Evolutionary conservation across 768 basidiomycete species (phyloP).

Genomic region (Rubroboletus pulcherrimus): DNA sequence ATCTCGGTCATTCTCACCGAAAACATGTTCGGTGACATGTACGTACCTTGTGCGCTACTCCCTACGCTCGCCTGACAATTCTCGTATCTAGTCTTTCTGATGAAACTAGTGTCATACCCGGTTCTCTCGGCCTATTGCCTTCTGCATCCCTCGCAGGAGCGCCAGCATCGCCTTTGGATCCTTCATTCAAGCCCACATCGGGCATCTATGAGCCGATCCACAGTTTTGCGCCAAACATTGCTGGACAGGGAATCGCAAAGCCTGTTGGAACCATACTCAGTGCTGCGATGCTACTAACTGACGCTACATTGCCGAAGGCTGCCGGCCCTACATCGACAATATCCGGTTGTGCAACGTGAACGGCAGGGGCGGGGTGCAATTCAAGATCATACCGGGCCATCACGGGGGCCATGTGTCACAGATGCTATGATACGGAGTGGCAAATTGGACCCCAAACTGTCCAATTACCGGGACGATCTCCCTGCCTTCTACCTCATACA

Average conservation of each 20-base stretch:
- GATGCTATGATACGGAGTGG: no score
- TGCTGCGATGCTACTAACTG: constrained; percentile 88
- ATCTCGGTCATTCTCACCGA: constrained; percentile 90
- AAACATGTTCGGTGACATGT: constrained; percentile 98
- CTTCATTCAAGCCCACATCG: constrained; percentile 69
- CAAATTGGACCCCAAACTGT: no score
- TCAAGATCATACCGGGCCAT: constrained; percentile 95
- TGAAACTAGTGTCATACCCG: constrained; percentile 95
- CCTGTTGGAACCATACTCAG: constrained; percentile 95
- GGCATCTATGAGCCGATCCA: constrained; percentile 98
- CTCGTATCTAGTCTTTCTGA: constrained; percentile 73
- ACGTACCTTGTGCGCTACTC: constrained; percentile 30
- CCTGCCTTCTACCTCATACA: no score
- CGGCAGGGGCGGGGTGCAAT: constrained; percentile 69
- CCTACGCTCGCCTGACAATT: not conserved
- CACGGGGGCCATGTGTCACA: constrained; percentile 92
- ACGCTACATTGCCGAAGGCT: no score
- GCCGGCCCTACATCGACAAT: no score
- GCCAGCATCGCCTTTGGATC: constrained; percentile 49
- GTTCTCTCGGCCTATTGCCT: constrained; percentile 92
- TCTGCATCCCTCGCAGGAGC: constrained; percentile 95
- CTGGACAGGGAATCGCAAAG: constrained; percentile 91
- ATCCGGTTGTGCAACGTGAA: constrained; percentile 88
- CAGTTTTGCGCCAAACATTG: constrained; percentile 92
- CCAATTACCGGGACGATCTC: no score